Percentiles rank a stretch among this genome's conserved stretches.
Conservation (phyloP, 495 filamentous ascomycete species). For the Aspergillus egyptiacus region DNA sequence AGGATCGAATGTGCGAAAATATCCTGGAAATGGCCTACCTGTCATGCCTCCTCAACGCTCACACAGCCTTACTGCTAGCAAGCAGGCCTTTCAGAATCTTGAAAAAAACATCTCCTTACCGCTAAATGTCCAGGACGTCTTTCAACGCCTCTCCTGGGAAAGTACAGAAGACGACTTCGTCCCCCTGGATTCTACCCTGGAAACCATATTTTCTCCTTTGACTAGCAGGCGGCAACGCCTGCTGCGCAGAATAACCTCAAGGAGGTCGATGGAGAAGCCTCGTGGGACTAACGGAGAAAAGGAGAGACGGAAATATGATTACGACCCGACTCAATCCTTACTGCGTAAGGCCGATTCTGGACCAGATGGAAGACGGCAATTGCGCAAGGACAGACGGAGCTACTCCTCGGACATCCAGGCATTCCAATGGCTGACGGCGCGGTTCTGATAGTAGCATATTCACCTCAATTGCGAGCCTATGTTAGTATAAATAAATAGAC, state of each 20-base stretch:
- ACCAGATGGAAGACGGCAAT: not conserved
- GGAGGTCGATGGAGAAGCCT: conserved; percentile 6
- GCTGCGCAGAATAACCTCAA: conserved; percentile 1
- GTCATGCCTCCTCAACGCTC: conserved; percentile 25
- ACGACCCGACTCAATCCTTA: not conserved
- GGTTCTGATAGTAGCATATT: not conserved
- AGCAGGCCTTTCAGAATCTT: conserved; percentile 15
- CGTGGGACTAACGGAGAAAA: not conserved
- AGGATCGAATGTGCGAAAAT: conserved; percentile 1
- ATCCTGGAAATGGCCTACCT: conserved; percentile 24
- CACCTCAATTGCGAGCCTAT: not conserved
- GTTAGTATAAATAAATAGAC: not conserved
- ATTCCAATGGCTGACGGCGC: conserved; percentile 3
- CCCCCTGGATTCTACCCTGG: conserved; percentile 21
- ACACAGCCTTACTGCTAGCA: conserved; percentile 23
- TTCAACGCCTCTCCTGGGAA: conserved; percentile 8
- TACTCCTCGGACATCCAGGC: not conserved
- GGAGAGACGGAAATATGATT: not conserved
- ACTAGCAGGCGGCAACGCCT: conserved; percentile 6
- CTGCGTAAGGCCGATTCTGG: not conserved
- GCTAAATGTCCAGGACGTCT: conserved; percentile 10
- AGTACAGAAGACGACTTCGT: conserved; percentile 16
- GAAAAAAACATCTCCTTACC: conserved; percentile 15
- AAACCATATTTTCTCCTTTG: conserved; percentile 16
- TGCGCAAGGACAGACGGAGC: not conserved